A percentile compares a stretch with the other conserved stretches of the same genome.
phyloP scores from a whole-genome alignment of 306 rosid species.

The Quercus bicolor region DNA sequence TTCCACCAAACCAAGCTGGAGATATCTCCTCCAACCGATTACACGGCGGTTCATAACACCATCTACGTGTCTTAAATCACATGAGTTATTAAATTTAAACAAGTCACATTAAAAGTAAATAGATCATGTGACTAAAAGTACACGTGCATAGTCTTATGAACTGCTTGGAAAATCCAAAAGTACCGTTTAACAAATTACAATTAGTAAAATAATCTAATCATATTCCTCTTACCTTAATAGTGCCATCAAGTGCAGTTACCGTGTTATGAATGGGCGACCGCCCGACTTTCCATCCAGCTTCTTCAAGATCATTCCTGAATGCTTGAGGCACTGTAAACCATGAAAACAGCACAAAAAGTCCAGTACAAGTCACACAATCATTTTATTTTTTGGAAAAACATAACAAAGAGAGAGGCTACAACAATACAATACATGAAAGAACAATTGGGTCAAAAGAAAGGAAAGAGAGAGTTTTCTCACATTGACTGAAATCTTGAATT shows the following conservation, averaged over 20 bases:
- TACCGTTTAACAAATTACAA: background rate
- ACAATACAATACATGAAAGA: background rate
- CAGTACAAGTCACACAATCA: background rate
- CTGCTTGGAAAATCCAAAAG: background rate
- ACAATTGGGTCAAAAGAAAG: background rate
- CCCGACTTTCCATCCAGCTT: conserved; percentile 94
- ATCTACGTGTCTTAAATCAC: no score
- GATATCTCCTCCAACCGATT: no score
- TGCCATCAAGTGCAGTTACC: conserved; percentile 87
- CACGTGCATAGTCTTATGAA: background rate
- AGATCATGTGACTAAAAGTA: no score
- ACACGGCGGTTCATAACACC: accelerated
- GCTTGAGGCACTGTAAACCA: conserved; percentile 67
- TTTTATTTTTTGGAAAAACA: background rate
- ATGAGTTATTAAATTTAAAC: no score
- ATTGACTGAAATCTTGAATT: conserved; percentile 61
- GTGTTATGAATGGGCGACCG: conserved; percentile 65
- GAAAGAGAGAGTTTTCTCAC: conserved; percentile 25
- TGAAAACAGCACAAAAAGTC: background rate
- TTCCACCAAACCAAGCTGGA: no score
- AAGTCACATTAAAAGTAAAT: no score
- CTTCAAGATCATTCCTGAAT: conserved; percentile 78
- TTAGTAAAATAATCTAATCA: background rate
- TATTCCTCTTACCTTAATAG: conserved; percentile 59
- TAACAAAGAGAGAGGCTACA: background rate